These are phyloP conservation scores for Sugiyamaella xylanicola DNA, from an alignment of 1,139 yeast genomes.

Conservation along the genomic window DNA sequence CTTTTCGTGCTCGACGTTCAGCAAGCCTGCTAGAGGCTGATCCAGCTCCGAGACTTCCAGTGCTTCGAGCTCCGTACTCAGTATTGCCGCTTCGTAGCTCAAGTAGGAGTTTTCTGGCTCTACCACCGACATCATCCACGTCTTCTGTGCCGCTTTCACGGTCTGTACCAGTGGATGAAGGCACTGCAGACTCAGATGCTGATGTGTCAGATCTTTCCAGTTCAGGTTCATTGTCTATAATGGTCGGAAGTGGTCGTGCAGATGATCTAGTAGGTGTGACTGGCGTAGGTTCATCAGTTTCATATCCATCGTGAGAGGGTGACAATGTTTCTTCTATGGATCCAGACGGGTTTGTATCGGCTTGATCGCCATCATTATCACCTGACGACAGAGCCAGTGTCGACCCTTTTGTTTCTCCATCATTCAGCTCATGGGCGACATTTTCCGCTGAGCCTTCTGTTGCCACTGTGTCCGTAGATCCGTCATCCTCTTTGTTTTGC, in stretches of 20 bases:
- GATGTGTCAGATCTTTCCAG: constrained; percentile 15
- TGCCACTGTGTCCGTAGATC: constrained; percentile 4
- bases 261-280: constrained; percentile 8
- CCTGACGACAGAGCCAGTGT: constrained; percentile 13
- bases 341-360: background rate
- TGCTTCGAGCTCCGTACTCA: constrained; percentile 25
- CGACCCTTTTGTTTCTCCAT: too few species aligned
- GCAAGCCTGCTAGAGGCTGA: constrained; percentile 29
- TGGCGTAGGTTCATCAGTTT: constrained; percentile 1
- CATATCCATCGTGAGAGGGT: background rate
- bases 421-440: too few species aligned
- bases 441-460: too few species aligned
- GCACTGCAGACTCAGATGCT: constrained; percentile 15
- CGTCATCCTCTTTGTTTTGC: constrained; percentile 10
- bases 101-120: constrained; percentile 62
- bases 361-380: background rate
- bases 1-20: constrained; percentile 36
- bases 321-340: background rate
- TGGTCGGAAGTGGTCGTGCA: constrained; percentile 7
- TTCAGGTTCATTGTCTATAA: constrained; percentile 7
- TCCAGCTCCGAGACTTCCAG: constrained; percentile 26
- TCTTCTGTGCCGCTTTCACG: constrained; percentile 40
- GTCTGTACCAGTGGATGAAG: constrained; percentile 18
- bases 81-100: constrained; percentile 52
- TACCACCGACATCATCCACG: constrained; percentile 56